Evolutionary conservation across 23 red algal genomes (phyloP), one percentile per base, ranked within the genome.

Genomic region (Gracilariopsis chorda): DNA sequence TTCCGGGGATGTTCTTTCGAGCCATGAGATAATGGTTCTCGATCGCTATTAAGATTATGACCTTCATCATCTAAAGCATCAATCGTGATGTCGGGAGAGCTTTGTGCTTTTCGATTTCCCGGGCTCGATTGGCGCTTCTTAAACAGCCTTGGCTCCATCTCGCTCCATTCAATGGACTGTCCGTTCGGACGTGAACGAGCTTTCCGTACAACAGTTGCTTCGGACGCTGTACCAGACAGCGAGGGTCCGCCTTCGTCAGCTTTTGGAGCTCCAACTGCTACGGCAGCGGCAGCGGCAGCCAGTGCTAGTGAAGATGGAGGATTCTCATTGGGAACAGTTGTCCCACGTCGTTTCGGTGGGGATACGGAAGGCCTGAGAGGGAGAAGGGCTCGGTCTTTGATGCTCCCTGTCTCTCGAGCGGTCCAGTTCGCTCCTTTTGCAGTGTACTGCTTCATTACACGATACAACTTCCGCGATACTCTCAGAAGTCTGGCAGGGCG

Each of bases 401-500:
- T 37, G 29, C 76, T 19, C 16, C 76, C 48, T 80, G 51, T 80
- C 48, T 36, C 40, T 14, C n/a, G 43, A n/a, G 48, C 23, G 19
- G 48, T 16, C 76, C 76, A 80, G 19, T 27, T 39, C 24, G 48
- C 40, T 59, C 52, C 48, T 19, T 32, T 80, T 10, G 24, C 35
- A 5, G 76, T 57, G 51, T 73, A 47, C 48, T 82, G 91, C 47
- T 86, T 86, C 80, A 94, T 94, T 25, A 79, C 35, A 29, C 86
- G 77, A 51, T 96, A 96, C 24, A 87, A 47, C 55, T 87, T 77
- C 27, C 94, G 86, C 57, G 87, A 52, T 39, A 98, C 94, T 30
- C 92, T 87, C 17, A 98, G 69, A 29, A 94, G 41, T 40, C 95
- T 80, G 16, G 93, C 79, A 13, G 95, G 95, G 39, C 83, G 74